Percentiles rank a stretch among this genome's conserved stretches.
These are phyloP conservation scores for Jackrogersella multiformis DNA, from an alignment of 495 filamentous ascomycete genomes.

Conservation along the genomic window DNA sequence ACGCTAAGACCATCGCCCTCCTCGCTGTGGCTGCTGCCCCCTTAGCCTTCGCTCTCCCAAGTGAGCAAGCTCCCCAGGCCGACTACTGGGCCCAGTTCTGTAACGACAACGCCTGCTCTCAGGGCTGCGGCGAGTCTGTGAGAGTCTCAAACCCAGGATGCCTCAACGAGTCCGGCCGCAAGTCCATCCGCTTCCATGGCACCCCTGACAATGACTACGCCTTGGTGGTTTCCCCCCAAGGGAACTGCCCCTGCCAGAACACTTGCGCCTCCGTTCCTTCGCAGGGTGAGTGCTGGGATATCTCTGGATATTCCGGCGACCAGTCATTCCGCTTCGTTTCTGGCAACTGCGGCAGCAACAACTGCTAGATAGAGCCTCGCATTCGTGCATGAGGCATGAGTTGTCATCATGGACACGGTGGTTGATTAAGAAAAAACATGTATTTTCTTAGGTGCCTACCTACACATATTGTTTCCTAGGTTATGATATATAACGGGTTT, in stretches of 20 bases:
- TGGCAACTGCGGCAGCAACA: not conserved
- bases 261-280: not conserved
- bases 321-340: conserved; percentile 1
- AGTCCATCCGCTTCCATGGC: conserved; percentile 5
- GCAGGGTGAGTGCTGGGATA: not conserved
- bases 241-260: conserved; percentile 5
- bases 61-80: not conserved
- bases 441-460: not conserved
- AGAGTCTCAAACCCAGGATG: not conserved
- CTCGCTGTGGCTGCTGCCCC: not conserved
- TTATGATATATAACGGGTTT: not conserved
- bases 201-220: not conserved
- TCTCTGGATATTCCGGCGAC: not conserved
- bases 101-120: not conserved
- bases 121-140: not conserved
- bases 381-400: not conserved
- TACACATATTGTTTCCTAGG: not conserved
- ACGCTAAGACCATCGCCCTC: conserved; percentile 1
- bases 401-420: not conserved
- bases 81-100: conserved; percentile 9
- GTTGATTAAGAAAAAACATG: not conserved
- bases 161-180: conserved; percentile 1
- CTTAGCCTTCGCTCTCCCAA: not conserved
- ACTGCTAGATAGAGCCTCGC: not conserved
- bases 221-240: not conserved